Base-by-base conservation (phyloP, 306 rosid species). In the Luffa aegyptiaca region DNA sequence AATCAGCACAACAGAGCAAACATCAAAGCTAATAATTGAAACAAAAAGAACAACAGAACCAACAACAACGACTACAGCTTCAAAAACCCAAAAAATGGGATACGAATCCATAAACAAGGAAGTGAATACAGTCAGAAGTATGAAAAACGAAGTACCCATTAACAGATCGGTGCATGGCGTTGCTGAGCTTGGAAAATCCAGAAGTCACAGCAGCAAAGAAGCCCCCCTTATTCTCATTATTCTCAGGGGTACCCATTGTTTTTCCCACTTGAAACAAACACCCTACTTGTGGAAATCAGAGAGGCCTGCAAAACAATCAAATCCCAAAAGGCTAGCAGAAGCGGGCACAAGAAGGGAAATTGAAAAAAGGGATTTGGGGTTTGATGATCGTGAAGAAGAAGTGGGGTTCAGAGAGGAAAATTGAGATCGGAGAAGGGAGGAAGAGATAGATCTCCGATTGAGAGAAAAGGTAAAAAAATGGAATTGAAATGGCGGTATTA, bases 131-230 rank as follows among this genome's bases (percentile, higher is more conserved):
- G 18, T 9, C 0, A n/a, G 26, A 73, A 73, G 58, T 72, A 72
- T 8, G n/a, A 70, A 10, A 80, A 68, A 63, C 26, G 79, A 70
- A 39, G 82, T 85, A 94, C 98, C 98, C 96, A 83, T 88, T 88
- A 41, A 94, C 97, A 77, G 98, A 94, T 90, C 96, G 93, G 84
- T 89, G 92, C 97, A 94, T 87, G 81, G 92, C 98, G 86, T 62
- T 92, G 87, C 92, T 66, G 84, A 94, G 85, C 77, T 80, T 72
- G 83, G 97, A 88, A 42, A 93, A 57, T 62, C 96, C 88, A 8
- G 97, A 94, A 79, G 83, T 85, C 91, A 94, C 81, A 82, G 97
- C 80, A 52, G 96, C 84, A 16, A 94, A 90, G 78, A 94, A 82
- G 57, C 98, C 97, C 70, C 97, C 97, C 76, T 84, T 83, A 76